These are phyloP conservation scores for Globisporangium cederbergense DNA, from an alignment of 352 stramenopile genomes.

Conservation along the genomic window DNA sequence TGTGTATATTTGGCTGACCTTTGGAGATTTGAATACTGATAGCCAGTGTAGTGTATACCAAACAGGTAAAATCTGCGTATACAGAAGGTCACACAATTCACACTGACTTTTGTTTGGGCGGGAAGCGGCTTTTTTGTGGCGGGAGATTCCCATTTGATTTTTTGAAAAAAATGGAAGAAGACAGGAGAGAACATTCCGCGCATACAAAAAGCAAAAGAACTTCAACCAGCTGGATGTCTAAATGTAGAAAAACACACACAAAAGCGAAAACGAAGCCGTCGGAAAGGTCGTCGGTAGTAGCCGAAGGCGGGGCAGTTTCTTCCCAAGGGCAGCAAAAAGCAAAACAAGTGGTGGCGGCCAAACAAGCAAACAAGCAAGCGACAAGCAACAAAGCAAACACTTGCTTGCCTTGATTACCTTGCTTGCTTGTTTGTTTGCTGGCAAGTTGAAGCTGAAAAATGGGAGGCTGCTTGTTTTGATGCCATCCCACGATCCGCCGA, in stretches of 20 bases:
- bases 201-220: neutral
- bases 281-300: neutral
- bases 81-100: neutral
- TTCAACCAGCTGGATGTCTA: neutral
- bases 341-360: neutral
- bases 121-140: neutral
- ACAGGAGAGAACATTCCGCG: neutral
- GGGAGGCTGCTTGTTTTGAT: neutral
- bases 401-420: no score
- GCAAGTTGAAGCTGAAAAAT: neutral
- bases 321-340: neutral
- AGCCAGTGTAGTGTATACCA: neutral
- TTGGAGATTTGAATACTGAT: neutral
- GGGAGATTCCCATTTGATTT: neutral
- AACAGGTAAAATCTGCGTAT: neutral
- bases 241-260: neutral
- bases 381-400: neutral
- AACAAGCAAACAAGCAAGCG: neutral
- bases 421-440: neutral
- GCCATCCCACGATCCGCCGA: neutral
- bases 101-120: neutral
- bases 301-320: neutral
- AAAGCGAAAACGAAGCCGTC: neutral
- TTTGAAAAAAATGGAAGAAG: conserved; percentile 4
- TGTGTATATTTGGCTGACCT: neutral